These are phyloP conservation scores for Populus trichocarpa DNA, from an alignment of 441 rosid genomes.

Conservation along the genomic window DNA sequence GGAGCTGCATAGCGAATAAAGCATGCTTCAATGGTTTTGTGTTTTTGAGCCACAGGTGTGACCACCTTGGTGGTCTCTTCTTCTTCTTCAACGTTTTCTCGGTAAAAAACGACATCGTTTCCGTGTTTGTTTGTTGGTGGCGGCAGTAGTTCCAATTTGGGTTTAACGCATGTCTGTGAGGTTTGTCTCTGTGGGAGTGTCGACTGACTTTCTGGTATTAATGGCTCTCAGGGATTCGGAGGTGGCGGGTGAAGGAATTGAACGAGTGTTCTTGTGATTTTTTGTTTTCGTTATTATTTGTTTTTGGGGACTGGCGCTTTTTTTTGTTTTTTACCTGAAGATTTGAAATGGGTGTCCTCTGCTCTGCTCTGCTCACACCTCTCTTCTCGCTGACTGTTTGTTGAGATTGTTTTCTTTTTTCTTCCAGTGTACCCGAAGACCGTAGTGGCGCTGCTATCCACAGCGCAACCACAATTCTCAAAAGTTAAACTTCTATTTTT, in stretches of 20 bases:
- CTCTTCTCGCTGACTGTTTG: too few species aligned
- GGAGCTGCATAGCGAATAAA: slow-evolving; percentile 52
- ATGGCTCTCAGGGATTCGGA: too few species aligned
- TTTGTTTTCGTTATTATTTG: neutral
- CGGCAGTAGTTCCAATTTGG: neutral
- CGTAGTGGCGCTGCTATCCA: too few species aligned
- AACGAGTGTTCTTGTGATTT: neutral
- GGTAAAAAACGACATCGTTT: slow-evolving; percentile 44
- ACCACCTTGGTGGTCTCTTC: slow-evolving; percentile 62
- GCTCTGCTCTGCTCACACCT: neutral
- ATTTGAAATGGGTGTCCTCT: slow-evolving; percentile 7
- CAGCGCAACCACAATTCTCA: too few species aligned
- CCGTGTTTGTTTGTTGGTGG: neutral
- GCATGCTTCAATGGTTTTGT: slow-evolving; percentile 51
- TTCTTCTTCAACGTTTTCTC: slow-evolving; percentile 40
- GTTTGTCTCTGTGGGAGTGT: neutral
- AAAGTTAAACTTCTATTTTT: too few species aligned
- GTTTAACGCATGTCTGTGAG: neutral
- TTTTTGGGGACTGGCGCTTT: slow-evolving; percentile 6
- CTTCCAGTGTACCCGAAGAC: too few species aligned
- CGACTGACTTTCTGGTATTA: neutral
- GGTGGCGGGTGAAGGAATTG: neutral
- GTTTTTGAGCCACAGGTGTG: slow-evolving; percentile 63
- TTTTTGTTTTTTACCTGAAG: slow-evolving; percentile 10
- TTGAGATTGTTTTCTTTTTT: too few species aligned